Evolutionary conservation across 257 asterid species (phyloP), one percentile per base, ranked within the genome.

Genomic region (Solanum lignicaule): DNA sequence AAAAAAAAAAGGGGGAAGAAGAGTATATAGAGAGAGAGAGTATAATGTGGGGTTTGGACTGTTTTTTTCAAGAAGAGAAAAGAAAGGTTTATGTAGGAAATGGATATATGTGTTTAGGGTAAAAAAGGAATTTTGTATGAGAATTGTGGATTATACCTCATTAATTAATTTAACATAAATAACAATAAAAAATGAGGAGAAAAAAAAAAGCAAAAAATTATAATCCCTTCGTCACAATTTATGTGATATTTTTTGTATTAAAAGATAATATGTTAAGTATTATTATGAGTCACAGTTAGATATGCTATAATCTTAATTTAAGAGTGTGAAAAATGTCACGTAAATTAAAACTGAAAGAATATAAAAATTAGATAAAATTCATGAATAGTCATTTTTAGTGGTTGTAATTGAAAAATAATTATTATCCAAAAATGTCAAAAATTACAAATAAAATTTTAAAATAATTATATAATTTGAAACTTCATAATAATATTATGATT

Each of bases 61-160:
- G 90, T 89, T 16, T 88, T 91, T 58, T 52, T 58, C 23, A 79
- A 68, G 87, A 89, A 75, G 91, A 66, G 60, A 90, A 88, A 35
- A 79, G 15, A 46, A 46, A 48, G 94, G 89, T 91, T 93, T 95
- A 93, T 88, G 93, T 91, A 91, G 92, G 89, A 90, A 87, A 90
- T 87, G 85, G 81, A 87, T 90, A 88, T 87, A 85, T 89, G 92
- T 92, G 94, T 89, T 90, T 93, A 93, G 94, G 93, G 94, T 91
- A 92, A 92, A 90, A 91, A 88, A 23, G 90, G 90, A 93, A 83
- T 79, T 84, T 87, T 88, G 81, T 76, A 31, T 69, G 90, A 81
- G 90, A 75, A 62, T 52, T 52, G 36, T 41, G 88, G 84, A 55
- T 88, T 92, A 86, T 48, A 4, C 23, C 35, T 3, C 14, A 85